A percentile compares a stretch with the other conserved stretches of the same genome.
phyloP scores from a whole-genome alignment of 208 protist genomes.

The Acanthamoeba sp. region DNA sequence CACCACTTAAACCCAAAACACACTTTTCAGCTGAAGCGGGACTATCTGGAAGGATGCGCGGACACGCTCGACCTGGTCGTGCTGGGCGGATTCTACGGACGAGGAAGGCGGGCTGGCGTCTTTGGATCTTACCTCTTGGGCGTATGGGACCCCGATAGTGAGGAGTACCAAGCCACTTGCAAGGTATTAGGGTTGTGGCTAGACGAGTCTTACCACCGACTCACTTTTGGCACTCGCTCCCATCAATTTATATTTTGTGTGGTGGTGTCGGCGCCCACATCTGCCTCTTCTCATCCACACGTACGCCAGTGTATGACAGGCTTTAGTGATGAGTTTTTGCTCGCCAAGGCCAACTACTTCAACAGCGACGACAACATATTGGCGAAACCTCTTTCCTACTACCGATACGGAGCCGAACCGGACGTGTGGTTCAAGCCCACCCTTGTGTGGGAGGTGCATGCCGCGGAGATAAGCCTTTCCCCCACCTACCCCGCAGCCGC shows the following conservation, averaged over 20 bases:
- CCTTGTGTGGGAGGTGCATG: slow-evolving; percentile 99
- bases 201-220: slow-evolving; percentile 1
- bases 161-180: slow-evolving; percentile 98
- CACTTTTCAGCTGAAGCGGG: slow-evolving; percentile 96
- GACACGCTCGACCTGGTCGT: slow-evolving; percentile 99
- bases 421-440: slow-evolving; percentile 94
- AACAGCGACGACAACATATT: slow-evolving; percentile 71
- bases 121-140: slow-evolving; percentile 98
- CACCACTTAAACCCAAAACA: neutral
- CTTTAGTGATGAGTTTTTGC: slow-evolving; percentile 81
- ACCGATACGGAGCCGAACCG: slow-evolving; percentile 54
- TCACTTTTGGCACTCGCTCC: too few species aligned
- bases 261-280: too few species aligned
- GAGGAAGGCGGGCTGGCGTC: slow-evolving; percentile 97
- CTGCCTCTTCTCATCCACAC: too few species aligned
- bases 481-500: slow-evolving; percentile 96
- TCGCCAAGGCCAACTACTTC: slow-evolving; percentile 57
- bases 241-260: too few species aligned
- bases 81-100: slow-evolving; percentile 98
- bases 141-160: slow-evolving; percentile 97
- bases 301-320: slow-evolving; percentile 70
- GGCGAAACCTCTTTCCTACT: slow-evolving; percentile 73
- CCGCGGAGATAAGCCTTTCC: slow-evolving; percentile 98
- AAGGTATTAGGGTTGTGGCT: slow-evolving; percentile 90
- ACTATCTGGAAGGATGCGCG: slow-evolving; percentile 98